These are phyloP conservation scores for Fusarium poae DNA, from an alignment of 2,329 filamentous ascomycete genomes.

Conservation along the genomic window DNA sequence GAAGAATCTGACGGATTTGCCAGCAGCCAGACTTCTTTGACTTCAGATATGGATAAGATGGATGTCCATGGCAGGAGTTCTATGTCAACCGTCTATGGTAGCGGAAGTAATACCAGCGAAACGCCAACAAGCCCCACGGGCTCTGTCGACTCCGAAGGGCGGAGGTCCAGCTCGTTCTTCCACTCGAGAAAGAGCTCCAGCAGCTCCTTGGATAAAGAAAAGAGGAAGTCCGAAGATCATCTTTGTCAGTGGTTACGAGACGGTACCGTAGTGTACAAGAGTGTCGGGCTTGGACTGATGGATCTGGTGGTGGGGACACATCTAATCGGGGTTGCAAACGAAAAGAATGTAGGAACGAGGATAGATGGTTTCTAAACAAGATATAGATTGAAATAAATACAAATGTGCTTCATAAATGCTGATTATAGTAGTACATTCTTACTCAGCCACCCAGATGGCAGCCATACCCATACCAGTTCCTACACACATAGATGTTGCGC, in stretches of 20 bases:
- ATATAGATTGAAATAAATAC: conserved; percentile 18
- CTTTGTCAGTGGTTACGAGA: conserved; percentile 68
- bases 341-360: conserved; percentile 66
- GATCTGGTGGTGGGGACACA: conserved; percentile 73
- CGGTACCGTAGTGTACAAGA: conserved; percentile 77
- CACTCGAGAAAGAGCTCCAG: conserved; percentile 51
- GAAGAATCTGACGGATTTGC: conserved; percentile 56
- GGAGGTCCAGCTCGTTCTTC: conserved; percentile 52
- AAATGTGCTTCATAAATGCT: conserved; percentile 34
- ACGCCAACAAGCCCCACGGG: conserved; percentile 51
- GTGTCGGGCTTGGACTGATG: conserved; percentile 75
- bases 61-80: conserved; percentile 55
- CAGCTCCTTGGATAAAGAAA: conserved; percentile 51
- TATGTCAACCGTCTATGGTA: conserved; percentile 57
- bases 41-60: conserved; percentile 53
- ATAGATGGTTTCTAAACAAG: conserved; percentile 64
- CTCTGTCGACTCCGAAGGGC: conserved; percentile 49
- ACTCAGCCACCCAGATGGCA: conserved; percentile 95
- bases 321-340: conserved; percentile 67
- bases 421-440: conserved; percentile 55
- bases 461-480: conserved; percentile 99
- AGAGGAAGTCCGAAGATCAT: conserved; percentile 63
- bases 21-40: conserved; percentile 49
- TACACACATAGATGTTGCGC: conserved; percentile 95
- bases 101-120: conserved; percentile 40